Conservation (phyloP, 2,329 filamentous ascomycete species). For the Helicocarpus griseus region DNA sequence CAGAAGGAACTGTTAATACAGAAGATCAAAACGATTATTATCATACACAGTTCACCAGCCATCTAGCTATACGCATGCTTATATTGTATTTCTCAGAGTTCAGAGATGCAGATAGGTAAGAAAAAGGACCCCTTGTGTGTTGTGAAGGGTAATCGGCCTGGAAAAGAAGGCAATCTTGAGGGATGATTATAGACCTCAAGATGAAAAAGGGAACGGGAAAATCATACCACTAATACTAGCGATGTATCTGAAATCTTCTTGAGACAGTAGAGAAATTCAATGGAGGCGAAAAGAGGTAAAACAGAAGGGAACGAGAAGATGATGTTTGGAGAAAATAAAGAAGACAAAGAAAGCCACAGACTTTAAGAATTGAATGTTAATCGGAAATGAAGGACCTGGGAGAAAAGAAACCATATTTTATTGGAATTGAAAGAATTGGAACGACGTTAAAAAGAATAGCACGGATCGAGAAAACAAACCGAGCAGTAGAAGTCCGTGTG, state of each 20-base stretch:
- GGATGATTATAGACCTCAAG: too few species aligned
- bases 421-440: background rate
- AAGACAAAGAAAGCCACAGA: background rate
- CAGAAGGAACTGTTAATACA: too few species aligned
- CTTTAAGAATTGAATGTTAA: background rate
- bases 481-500: background rate
- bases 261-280: too few species aligned
- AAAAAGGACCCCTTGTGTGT: background rate
- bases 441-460: background rate
- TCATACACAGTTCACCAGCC: too few species aligned
- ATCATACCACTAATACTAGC: background rate
- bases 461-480: too few species aligned
- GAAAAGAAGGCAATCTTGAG: background rate
- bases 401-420: background rate
- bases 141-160: background rate
- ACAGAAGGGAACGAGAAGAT: background rate
- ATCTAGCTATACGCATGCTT: too few species aligned
- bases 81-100: too few species aligned
- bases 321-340: background rate
- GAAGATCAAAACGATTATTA: too few species aligned
- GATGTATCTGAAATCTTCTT: background rate
- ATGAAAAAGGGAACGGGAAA: background rate
- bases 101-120: too few species aligned
- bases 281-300: too few species aligned
- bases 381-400: background rate